A percentile compares a stretch with the other conserved stretches of the same genome.
These are phyloP conservation scores for Tagetes erecta DNA, from an alignment of 129 eudicot genomes.

Conservation along the genomic window DNA sequence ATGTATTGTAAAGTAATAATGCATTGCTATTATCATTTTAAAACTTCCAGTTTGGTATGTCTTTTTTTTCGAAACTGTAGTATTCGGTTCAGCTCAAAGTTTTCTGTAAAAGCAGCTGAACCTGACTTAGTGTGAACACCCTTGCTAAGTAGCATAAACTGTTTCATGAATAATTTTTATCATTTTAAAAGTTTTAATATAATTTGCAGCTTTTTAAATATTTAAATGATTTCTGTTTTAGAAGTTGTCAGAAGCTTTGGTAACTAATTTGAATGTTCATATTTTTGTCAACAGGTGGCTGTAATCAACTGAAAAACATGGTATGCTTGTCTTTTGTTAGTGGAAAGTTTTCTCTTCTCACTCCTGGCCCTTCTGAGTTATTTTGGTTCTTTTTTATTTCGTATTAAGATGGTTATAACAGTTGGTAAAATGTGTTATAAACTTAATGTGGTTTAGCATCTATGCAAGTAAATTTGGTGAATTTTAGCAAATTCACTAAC, in stretches of 20 bases:
- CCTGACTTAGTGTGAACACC: too few species aligned
- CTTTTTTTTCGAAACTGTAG: background rate
- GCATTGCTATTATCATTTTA: too few species aligned
- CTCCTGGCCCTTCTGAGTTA: slow-evolving; percentile 7
- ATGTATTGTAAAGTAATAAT: too few species aligned
- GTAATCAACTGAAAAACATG: slow-evolving; percentile 22
- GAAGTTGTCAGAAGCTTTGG: slow-evolving; percentile 8
- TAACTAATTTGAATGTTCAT: background rate
- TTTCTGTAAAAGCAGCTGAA: too few species aligned
- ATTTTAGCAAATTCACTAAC: slow-evolving; percentile 5
- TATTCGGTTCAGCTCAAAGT: too few species aligned
- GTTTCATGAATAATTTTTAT: background rate
- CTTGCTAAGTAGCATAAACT: background rate
- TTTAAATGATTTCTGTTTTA: slow-evolving; percentile 1
- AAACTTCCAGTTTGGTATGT: too few species aligned
- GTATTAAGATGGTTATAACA: background rate
- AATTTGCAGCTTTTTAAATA: background rate
- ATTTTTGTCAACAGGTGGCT: slow-evolving; percentile 20
- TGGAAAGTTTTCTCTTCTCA: slow-evolving; percentile 14
- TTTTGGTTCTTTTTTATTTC: background rate
- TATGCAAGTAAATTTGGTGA: slow-evolving; percentile 6
- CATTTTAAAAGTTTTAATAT: background rate
- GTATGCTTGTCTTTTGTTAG: slow-evolving; percentile 18
- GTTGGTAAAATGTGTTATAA: background rate
- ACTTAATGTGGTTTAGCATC: background rate